Conservation (phyloP, 192 early-diverging fungal species). For the Backusella australiensis region DNA sequence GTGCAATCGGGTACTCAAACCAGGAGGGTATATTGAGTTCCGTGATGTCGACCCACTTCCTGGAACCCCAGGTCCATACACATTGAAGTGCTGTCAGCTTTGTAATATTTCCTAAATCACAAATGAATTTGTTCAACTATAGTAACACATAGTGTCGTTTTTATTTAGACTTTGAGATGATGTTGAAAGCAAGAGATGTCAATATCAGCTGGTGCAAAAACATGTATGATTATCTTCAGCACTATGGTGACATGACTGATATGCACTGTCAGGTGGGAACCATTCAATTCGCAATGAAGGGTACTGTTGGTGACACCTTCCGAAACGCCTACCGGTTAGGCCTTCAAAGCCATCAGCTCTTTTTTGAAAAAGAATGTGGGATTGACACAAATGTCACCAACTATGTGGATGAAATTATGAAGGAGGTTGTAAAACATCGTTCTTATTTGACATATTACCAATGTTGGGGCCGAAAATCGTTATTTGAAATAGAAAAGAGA, state of each 20-base stretch:
- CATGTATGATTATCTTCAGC: constrained; percentile 8
- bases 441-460: constrained; percentile 8
- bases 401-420: neutral
- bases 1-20: constrained; percentile 30
- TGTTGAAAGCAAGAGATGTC: constrained; percentile 2
- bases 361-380: neutral
- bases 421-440: neutral
- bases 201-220: constrained; percentile 9
- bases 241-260: constrained; percentile 12
- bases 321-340: neutral
- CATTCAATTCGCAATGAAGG: neutral
- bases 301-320: neutral
- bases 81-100: neutral
- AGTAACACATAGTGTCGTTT: neutral
- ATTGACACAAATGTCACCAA: neutral
- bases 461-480: constrained; percentile 3
- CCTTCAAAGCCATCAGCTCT: neutral
- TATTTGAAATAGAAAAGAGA: neutral
- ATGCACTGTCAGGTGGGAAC: neutral
- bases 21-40: constrained; percentile 42
- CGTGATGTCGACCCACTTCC: constrained; percentile 27
- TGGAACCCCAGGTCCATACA: constrained; percentile 11
- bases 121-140: neutral
- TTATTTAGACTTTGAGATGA: neutral
- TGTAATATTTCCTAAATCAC: neutral